Evolutionary conservation across 2,329 filamentous ascomycete species (phyloP), one percentile per base, ranked within the genome.

Genomic region (Calonectria multiphialidica): DNA sequence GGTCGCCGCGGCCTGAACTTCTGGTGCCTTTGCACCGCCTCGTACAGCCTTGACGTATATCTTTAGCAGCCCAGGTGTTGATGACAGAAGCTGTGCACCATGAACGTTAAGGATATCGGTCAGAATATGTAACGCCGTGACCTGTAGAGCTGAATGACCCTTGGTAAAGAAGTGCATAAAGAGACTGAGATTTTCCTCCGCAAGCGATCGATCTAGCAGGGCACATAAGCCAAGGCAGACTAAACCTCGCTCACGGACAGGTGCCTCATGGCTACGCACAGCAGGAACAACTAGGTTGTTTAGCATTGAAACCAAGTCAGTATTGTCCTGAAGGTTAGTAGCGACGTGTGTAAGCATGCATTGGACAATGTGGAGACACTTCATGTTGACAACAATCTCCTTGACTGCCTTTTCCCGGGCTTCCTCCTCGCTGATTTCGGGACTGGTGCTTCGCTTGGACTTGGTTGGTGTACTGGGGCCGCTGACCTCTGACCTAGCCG

Each of bases 131-230:
- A 98, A 86, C 0, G 95, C 94, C 10, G 95, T 98, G 63, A 96
- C 94, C 82, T 98, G 96, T 45, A 99, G 88, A 0, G 93, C 92
- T 12, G 97, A 92, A 80, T 98, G 95, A 1, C 97, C 97, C 86
- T 98, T 98, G 83, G 88, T 94, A 85, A 97, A 98, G 87, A 98
- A 98, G 82, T 98, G 96, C 83, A 98, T 94, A 84, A 99, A 99
- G 3, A 99, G 89, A 0, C 92, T 93, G 75, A 98, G 87, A 82
- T 99, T 98, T 82, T 98, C 95, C 81, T 96, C 93, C 0, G 97
- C 97, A 25, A 98, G 91, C 10, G 95, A 95, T 84, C 95, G 95
- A 81, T 98, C 96, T 9, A 99, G 91, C 35, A 99, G 89, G 77
- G 96, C 96, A 82, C 95, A 98, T 12, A 99, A 88, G 5, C 97